Conservation (phyloP, 139 green algal genomes). For the Asterochloris sp. region DNA sequence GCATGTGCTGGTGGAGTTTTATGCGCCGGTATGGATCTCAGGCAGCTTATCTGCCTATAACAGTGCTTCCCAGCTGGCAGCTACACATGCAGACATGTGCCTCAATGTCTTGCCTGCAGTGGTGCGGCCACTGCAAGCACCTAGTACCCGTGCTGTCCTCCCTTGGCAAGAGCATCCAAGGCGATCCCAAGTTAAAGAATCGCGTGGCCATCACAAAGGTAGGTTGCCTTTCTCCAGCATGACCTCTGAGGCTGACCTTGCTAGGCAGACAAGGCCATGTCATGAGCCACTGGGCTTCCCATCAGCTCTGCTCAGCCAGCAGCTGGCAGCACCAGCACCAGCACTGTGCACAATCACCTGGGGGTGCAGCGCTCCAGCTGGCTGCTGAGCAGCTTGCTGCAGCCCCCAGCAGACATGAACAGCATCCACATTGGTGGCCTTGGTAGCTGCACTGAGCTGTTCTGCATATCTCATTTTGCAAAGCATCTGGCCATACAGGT, state of each 20-base stretch:
- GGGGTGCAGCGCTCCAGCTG: too few relatives aligned
- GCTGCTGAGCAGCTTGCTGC: too few relatives aligned
- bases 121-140: constrained; percentile 72
- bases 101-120: neutral
- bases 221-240: neutral
- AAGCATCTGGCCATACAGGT: constrained; percentile 43
- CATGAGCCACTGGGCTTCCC: too few relatives aligned
- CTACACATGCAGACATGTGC: neutral
- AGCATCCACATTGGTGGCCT: neutral
- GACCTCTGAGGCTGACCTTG: neutral
- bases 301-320: too few relatives aligned
- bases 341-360: too few relatives aligned
- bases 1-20: constrained; percentile 70
- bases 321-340: too few relatives aligned
- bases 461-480: neutral
- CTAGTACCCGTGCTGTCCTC: constrained; percentile 62
- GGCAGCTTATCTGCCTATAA: too few relatives aligned
- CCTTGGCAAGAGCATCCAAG: constrained; percentile 57
- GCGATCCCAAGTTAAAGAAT: constrained; percentile 61
- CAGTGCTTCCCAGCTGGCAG: neutral
- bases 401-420: too few relatives aligned
- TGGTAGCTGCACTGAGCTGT: neutral
- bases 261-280: too few relatives aligned
- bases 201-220: constrained; percentile 80
- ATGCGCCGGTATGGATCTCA: constrained; percentile 39